These are phyloP conservation scores for Scheffersomyces spartinae DNA, from an alignment of 805 yeast genomes.

Conservation along the genomic window DNA sequence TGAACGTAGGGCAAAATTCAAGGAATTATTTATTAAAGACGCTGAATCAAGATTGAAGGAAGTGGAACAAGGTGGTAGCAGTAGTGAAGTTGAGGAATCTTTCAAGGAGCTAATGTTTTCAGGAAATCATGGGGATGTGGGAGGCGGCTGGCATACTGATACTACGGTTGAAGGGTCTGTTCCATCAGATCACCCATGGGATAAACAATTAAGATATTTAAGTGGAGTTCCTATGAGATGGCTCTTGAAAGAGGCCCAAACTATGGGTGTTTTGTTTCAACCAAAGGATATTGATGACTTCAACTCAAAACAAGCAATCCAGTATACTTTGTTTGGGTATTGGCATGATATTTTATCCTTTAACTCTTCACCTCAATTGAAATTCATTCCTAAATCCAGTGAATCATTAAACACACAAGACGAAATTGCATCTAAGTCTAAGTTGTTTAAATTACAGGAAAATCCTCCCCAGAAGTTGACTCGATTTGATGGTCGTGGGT, in stretches of 20 bases:
- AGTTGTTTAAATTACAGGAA: conserved; percentile 2
- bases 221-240: conserved; percentile 47
- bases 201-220: too few relatives aligned
- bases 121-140: conserved; percentile 60
- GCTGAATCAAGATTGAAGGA: conserved; percentile 2
- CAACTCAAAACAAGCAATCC: conserved; percentile 23
- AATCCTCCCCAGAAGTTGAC: conserved; percentile 10
- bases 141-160: conserved; percentile 55
- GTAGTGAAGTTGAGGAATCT: conserved; percentile 1
- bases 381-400: not conserved
- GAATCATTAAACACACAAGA: not conserved
- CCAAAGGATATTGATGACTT: conserved; percentile 28
- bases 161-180: conserved; percentile 29
- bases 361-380: not conserved
- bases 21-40: conserved; percentile 36
- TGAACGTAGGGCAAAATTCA: conserved; percentile 54
- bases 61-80: conserved; percentile 2
- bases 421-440: not conserved
- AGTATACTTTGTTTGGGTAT: conserved; percentile 33
- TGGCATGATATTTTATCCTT: conserved; percentile 39
- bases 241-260: conserved; percentile 45
- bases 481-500: conserved; percentile 31
- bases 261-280: conserved; percentile 38
- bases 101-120: conserved; percentile 53
- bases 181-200: too few relatives aligned